These are phyloP conservation scores for Chaetomiaceae sp. DNA, from an alignment of 2,329 filamentous ascomycete species.

Conservation along the genomic window DNA sequence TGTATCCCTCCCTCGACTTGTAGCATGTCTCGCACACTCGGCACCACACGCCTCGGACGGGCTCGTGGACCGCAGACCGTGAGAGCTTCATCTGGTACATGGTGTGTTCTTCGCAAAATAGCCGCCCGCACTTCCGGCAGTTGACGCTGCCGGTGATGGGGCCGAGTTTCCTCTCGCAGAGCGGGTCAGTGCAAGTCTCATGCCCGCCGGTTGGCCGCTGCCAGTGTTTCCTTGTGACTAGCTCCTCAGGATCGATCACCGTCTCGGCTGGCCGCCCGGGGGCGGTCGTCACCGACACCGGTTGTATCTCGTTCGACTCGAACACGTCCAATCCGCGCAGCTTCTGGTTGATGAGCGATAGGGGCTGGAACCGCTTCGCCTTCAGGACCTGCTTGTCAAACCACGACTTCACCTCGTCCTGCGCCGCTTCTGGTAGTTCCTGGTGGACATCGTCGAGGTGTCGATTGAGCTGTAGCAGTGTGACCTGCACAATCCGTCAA, in stretches of 20 bases:
- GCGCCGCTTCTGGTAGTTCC: constrained; percentile 80
- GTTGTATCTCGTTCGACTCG: constrained; percentile 74
- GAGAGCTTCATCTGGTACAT: constrained; percentile 99
- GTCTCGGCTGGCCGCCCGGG: constrained; percentile 40
- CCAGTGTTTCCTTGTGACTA: constrained; percentile 87
- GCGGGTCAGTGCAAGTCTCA: constrained; percentile 81
- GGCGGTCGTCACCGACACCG: constrained; percentile 32
- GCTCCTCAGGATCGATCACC: constrained; percentile 73
- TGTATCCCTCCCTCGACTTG: constrained; percentile 93
- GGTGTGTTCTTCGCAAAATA: constrained; percentile 96
- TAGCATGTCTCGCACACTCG: constrained; percentile 98
- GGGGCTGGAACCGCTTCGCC: constrained; percentile 86
- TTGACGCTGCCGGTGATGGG: constrained; percentile 81
- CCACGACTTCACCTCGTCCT: constrained; percentile 95
- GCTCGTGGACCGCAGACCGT: constrained; percentile 81
- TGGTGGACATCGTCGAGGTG: constrained; percentile 84
- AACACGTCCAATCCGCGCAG: constrained; percentile 89
- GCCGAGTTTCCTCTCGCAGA: constrained; percentile 75
- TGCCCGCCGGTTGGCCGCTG: constrained; percentile 67
- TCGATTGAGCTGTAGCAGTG: constrained; percentile 82
- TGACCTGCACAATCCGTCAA: constrained; percentile 55
- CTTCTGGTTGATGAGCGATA: constrained; percentile 89
- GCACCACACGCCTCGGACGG: constrained; percentile 85
- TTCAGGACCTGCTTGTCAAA: constrained; percentile 93
- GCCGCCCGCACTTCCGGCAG: constrained; percentile 83